Evolutionary conservation across 257 asterid species (phyloP), one percentile per base, ranked within the genome.

Genomic region (Linderniella brevidens): DNA sequence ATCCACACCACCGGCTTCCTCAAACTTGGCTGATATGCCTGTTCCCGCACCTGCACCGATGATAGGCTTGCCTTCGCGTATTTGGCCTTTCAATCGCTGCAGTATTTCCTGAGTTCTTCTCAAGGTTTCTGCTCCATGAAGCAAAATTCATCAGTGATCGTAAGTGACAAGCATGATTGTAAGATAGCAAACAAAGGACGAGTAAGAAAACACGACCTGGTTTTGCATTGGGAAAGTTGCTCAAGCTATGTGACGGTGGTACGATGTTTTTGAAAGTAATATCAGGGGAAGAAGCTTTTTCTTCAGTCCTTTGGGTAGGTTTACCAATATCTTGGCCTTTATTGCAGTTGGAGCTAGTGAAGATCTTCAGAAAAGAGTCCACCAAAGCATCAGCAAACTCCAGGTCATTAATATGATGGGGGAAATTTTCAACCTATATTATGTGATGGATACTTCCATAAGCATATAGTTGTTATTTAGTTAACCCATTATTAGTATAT

Each of bases 41-140:
- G 98, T 84, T 54, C 98, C 95, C 10, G 95, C 98, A n/a, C 98
- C 98, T 56, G 95, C 95, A 49, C 95, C 98, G 58, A 88, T 74
- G 48, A 88, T 68, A 35, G 98, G 98, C 53, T 70, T 78, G 17
- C 90, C 86, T 73, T 62, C 67, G 17, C 60, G 64, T 63, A 88
- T 80, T 58, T 80, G 85, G 63, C 70, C 49, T 69, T 67, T 84
- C 68, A 88, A 59, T 57, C 53, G 67, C 71, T 65, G 78, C 46
- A 88, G 65, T 61, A 84, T 63, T 48, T 44, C 57, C 16, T 49
- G 74, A 36, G 90, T 80, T 65, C 71, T 67, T 56, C 59, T 68
- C 70, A 88, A 74, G 35, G 98, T 88, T 67, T 80, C 98, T 88
- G 82, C 60, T 59, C 64, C 66, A 54, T 17, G 36, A 49, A 37